Percentiles rank a stretch among this genome's conserved stretches.
Evolutionary conservation across 345 rosid species (phyloP).

Genomic region (Abelmoschus esculentus): DNA sequence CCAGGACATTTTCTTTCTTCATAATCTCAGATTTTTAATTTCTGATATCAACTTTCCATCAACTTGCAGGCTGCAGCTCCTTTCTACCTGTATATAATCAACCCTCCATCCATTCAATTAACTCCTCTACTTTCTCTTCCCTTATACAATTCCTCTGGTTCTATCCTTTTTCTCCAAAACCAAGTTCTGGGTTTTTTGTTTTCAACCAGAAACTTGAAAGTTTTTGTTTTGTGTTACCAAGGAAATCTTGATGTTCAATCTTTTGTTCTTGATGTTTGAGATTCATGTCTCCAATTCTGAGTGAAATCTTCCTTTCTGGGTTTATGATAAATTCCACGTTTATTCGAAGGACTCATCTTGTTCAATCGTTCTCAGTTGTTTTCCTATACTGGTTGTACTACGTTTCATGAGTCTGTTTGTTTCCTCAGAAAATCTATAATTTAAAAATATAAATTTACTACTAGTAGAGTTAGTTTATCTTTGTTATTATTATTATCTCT

Average conservation of each 20-base stretch:
- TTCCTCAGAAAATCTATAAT: neutral
- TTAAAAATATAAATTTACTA: neutral
- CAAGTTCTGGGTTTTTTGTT: conserved; percentile 9
- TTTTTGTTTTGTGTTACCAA: neutral
- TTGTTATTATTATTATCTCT: neutral
- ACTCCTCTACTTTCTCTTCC: conserved; percentile 19
- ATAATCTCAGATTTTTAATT: neutral
- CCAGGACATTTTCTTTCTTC: neutral
- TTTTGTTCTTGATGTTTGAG: conserved; percentile 73
- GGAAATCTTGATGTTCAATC: conserved; percentile 54
- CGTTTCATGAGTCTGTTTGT: conserved; percentile 58
- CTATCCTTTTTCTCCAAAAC: neutral
- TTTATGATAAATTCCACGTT: conserved; percentile 77
- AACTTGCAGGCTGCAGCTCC: conserved; percentile 1
- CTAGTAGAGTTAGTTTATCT: neutral
- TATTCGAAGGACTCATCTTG: conserved; percentile 90
- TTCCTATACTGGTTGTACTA: conserved; percentile 98
- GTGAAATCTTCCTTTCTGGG: conserved; percentile 73
- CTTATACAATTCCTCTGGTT: conserved; percentile 6
- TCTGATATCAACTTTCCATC: neutral
- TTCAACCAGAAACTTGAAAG: neutral
- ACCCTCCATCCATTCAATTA: neutral
- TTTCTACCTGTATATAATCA: conserved; percentile 36
- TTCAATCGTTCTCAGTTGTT: conserved; percentile 99
- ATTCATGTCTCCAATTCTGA: conserved; percentile 93